Evolutionary conservation across 306 rosid species (phyloP).

Genomic region (Pyrus communis): DNA sequence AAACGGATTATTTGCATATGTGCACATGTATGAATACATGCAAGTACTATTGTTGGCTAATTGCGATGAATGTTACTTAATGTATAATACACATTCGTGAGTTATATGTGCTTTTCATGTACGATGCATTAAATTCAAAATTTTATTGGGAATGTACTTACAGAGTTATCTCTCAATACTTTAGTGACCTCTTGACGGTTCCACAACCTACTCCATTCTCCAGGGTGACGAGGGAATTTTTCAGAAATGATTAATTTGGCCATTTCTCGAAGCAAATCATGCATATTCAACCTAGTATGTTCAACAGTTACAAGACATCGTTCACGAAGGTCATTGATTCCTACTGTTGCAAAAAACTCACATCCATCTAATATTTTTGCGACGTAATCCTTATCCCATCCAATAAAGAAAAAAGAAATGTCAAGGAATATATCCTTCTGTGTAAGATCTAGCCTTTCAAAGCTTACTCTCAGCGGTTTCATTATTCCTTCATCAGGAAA

Average conservation of each 20-base stretch:
- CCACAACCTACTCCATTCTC: background rate
- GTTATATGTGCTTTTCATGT: no score
- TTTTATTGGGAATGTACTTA: no score
- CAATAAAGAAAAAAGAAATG: constrained; percentile 31
- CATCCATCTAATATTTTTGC: constrained; percentile 14
- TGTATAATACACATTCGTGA: no score
- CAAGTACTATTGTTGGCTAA: no score
- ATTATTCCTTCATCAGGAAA: constrained; percentile 19
- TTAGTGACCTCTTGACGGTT: background rate
- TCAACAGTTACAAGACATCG: constrained; percentile 20
- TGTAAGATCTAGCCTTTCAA: constrained; percentile 1
- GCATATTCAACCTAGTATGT: background rate
- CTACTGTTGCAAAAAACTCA: background rate
- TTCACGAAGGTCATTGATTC: constrained; percentile 3
- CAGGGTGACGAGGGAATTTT: background rate
- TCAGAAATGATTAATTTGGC: constrained; percentile 28
- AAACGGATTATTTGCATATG: no score
- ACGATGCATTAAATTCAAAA: no score
- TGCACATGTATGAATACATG: no score
- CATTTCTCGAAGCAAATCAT: constrained; percentile 30
- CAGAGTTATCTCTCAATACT: background rate
- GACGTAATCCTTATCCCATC: constrained; percentile 12
- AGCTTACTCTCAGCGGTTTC: constrained; percentile 12
- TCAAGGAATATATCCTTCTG: constrained; percentile 30
- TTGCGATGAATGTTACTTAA: no score